A percentile compares a stretch with the other conserved stretches of the same genome.
These are phyloP conservation scores for Avena insularis DNA, from an alignment of 176 grass and related monocot genomes.

Conservation along the genomic window DNA sequence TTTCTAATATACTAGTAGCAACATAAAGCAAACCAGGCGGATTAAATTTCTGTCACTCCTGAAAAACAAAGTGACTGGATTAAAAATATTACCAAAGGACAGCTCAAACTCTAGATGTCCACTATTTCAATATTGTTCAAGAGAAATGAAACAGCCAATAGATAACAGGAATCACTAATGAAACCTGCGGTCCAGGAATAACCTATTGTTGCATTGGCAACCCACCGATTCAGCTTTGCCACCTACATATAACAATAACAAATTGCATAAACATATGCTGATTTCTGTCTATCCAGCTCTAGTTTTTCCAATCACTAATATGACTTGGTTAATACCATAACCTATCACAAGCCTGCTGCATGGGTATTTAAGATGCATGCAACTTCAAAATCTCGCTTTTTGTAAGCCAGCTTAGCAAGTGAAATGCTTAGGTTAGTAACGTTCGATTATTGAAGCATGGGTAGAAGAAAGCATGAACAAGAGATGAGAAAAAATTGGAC, in stretches of 20 bases:
- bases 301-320: not conserved
- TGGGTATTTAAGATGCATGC: not conserved
- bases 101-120: not conserved
- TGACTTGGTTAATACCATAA: not conserved
- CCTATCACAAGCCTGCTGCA: not conserved
- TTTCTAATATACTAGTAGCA: not conserved
- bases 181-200: not conserved
- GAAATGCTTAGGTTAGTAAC: not conserved
- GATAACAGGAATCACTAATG: not conserved
- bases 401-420: not conserved
- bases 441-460: not conserved
- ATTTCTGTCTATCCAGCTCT: not conserved
- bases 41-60: not conserved
- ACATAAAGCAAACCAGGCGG: not conserved
- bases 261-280: not conserved
- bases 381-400: not conserved
- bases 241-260: not conserved
- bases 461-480: not conserved
- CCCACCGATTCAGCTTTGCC: not conserved
- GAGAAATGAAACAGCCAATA: not conserved
- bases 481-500: not conserved
- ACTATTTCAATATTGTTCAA: too few species aligned
- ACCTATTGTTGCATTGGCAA: not conserved
- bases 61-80: not conserved
- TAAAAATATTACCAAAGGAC: too few species aligned